Percentiles rank a stretch among this genome's conserved stretches.
Conservation (phyloP, 805 yeast genomes). For the Candida orba region DNA sequence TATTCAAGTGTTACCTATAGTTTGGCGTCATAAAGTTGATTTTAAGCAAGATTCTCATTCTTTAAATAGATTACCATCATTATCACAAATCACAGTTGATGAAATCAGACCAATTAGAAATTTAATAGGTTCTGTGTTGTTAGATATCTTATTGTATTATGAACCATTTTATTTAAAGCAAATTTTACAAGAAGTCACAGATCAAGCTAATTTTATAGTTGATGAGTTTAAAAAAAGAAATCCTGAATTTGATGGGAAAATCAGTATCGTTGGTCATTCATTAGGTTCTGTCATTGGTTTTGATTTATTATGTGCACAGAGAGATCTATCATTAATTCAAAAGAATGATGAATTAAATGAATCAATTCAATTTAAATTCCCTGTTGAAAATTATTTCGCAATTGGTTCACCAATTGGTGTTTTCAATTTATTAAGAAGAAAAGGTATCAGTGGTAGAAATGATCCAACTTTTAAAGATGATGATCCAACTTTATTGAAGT, state of each 20-base stretch:
- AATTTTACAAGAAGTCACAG: conserved; percentile 55
- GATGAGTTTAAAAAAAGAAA: conserved; percentile 50
- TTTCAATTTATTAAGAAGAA: conserved; percentile 65
- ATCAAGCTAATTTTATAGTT: conserved; percentile 58
- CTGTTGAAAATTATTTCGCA: conserved; percentile 68
- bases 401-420: conserved; percentile 91
- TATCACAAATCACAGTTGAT: conserved; percentile 67
- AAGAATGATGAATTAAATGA: conserved; percentile 10
- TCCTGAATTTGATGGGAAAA: conserved; percentile 71
- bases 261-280: conserved; percentile 86
- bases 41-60: conserved; percentile 39
- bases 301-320: conserved; percentile 44
- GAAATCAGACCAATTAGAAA: conserved; percentile 73
- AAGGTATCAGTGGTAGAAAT: conserved; percentile 43
- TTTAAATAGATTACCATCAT: conserved; percentile 44
- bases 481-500: conserved; percentile 2
- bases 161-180: conserved; percentile 60
- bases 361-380: conserved; percentile 48
- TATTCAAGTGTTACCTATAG: conserved; percentile 80
- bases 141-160: conserved; percentile 75
- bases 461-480: background rate
- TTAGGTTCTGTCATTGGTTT: conserved; percentile 81
- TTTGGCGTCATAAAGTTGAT: conserved; percentile 81
- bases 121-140: conserved; percentile 75
- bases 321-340: background rate